phyloP scores from a whole-genome alignment of 2,329 filamentous ascomycete genomes.

The Seiridium cupressi region DNA sequence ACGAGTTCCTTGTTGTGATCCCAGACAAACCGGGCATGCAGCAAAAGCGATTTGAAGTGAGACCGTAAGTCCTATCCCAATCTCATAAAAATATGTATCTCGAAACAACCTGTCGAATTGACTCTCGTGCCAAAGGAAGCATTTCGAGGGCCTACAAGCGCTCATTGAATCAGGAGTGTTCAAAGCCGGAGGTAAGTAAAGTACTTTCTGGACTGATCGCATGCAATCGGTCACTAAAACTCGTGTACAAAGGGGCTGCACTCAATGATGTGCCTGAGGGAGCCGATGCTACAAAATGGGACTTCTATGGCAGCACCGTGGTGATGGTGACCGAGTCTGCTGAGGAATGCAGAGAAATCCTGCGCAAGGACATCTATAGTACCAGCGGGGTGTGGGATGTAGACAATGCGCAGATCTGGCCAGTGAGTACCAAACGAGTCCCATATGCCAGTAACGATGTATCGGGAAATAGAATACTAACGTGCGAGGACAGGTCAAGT shows the following conservation, averaged over 20 bases:
- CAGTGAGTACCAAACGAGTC: constrained; percentile 27
- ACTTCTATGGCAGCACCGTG: constrained; percentile 74
- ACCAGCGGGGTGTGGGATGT: constrained; percentile 77
- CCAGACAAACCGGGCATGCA: constrained; percentile 62
- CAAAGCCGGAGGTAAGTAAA: constrained; percentile 61
- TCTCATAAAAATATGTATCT: neutral
- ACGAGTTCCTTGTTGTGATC: constrained; percentile 67
- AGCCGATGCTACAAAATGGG: constrained; percentile 53
- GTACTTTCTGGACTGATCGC: too few relatives aligned
- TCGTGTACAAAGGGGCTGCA: constrained; percentile 52
- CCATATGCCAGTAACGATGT: neutral
- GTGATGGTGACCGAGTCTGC: constrained; percentile 64
- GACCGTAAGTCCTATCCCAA: constrained; percentile 43
- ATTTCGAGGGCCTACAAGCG: constrained; percentile 56
- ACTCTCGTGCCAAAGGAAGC: constrained; percentile 28
- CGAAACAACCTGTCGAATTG: too few relatives aligned
- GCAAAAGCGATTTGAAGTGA: constrained; percentile 60
- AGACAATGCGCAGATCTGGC: constrained; percentile 58
- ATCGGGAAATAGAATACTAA: neutral
- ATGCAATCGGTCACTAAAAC: neutral
- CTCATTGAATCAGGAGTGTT: constrained; percentile 52
- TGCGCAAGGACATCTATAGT: constrained; percentile 73
- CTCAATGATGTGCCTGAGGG: constrained; percentile 65
- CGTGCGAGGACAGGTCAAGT: constrained; percentile 31
- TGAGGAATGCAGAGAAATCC: constrained; percentile 65